Conservation (phyloP, 2,329 filamentous ascomycete genomes). For the Myriangium duriaei region DNA sequence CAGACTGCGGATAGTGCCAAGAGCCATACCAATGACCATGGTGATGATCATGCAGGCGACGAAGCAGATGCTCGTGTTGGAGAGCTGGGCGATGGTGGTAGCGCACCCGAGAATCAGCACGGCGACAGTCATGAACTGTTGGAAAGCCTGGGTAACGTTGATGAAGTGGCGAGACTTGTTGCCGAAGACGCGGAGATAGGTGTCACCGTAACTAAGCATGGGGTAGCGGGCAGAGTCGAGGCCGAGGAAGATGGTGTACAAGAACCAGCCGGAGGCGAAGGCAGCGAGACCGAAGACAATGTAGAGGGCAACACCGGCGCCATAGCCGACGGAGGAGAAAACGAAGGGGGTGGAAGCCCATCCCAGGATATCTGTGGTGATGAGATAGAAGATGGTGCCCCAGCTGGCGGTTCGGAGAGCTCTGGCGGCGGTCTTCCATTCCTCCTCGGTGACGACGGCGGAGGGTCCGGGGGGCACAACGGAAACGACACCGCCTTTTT, state of each 20-base stretch:
- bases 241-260: constrained; percentile 30
- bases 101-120: not conserved
- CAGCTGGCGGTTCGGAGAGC: constrained; percentile 25
- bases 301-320: constrained; percentile 27
- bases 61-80: constrained; percentile 26
- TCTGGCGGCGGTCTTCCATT: constrained; percentile 24
- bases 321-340: constrained; percentile 21
- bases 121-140: constrained; percentile 13
- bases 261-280: constrained; percentile 25
- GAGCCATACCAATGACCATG: constrained; percentile 36
- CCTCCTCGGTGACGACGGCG: constrained; percentile 17
- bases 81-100: not conserved
- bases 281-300: constrained; percentile 26
- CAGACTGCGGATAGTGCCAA: constrained; percentile 45
- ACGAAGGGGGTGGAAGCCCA: constrained; percentile 22
- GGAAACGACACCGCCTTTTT: not conserved
- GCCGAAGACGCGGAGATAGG: constrained; percentile 29
- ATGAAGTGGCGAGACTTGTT: constrained; percentile 24
- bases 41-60: constrained; percentile 42
- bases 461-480: not conserved
- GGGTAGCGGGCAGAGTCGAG: constrained; percentile 31
- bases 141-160: constrained; percentile 29
- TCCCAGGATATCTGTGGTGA: constrained; percentile 31
- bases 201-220: constrained; percentile 28
- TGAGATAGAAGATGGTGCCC: constrained; percentile 31